Evolutionary conservation across 192 early-diverging fungal species (phyloP).

Genomic region (Pilobolus umbonatus): DNA sequence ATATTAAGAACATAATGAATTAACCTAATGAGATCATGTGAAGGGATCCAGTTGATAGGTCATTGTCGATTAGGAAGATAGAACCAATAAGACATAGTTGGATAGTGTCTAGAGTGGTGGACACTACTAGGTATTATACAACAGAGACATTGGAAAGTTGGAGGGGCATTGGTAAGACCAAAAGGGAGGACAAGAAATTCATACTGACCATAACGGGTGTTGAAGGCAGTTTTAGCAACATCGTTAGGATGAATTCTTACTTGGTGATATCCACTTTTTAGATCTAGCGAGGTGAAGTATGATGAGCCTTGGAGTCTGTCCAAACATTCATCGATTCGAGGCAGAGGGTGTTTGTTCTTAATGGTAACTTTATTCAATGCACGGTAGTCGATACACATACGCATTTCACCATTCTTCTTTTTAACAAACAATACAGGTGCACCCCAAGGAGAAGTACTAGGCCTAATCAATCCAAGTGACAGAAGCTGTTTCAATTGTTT

Average conservation of each 20-base stretch:
- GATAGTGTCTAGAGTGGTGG: too few species aligned
- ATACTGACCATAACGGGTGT: slow-evolving; percentile 17
- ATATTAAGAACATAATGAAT: too few species aligned
- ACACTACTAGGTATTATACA: too few species aligned
- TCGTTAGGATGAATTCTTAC: slow-evolving; percentile 21
- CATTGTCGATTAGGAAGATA: too few species aligned
- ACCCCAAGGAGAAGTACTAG: background rate
- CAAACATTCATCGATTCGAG: slow-evolving; percentile 42
- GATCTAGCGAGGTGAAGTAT: slow-evolving; percentile 26
- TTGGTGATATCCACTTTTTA: slow-evolving; percentile 30
- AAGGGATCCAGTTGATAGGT: too few species aligned
- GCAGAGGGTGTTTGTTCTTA: slow-evolving; percentile 44
- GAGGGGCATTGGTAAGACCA: too few species aligned
- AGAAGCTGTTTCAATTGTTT: background rate
- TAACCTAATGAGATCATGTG: too few species aligned
- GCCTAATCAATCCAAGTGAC: background rate
- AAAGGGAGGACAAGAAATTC: slow-evolving; percentile 27
- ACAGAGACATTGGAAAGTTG: too few species aligned
- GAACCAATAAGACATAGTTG: too few species aligned
- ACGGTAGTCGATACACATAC: slow-evolving; percentile 49
- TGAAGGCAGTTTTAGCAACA: slow-evolving; percentile 32
- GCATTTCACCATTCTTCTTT: slow-evolving; percentile 8
- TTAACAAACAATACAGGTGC: background rate
- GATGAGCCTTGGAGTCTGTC: slow-evolving; percentile 22
- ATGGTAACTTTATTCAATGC: slow-evolving; percentile 48